These are phyloP conservation scores for Calonectria pseudoturangicola DNA, from an alignment of 2,329 filamentous ascomycete species.

Conservation along the genomic window DNA sequence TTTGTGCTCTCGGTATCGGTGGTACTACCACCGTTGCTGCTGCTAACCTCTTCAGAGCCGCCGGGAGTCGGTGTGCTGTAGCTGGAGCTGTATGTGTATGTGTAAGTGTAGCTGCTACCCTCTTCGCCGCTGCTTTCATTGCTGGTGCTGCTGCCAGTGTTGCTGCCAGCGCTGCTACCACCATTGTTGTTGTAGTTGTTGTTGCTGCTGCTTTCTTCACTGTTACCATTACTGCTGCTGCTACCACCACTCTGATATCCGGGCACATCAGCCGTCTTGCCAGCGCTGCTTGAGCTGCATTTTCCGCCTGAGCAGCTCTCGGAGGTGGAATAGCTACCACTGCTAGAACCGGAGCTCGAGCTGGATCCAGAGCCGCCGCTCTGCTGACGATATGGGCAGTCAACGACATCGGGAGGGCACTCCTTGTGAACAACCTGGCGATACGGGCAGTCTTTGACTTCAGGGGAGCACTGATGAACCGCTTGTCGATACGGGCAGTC, in stretches of 20 bases:
- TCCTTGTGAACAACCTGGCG: background rate
- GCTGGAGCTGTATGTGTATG: background rate
- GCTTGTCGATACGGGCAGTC: conserved; percentile 12
- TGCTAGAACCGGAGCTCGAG: background rate
- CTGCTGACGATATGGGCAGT: conserved; percentile 5
- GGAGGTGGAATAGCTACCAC: background rate
- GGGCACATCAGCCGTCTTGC: background rate
- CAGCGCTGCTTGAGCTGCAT: background rate
- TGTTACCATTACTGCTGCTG: background rate
- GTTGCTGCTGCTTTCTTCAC: background rate
- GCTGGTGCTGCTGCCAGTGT: background rate
- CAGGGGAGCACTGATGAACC: background rate
- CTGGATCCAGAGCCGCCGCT: background rate
- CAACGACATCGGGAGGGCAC: background rate
- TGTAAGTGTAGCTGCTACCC: background rate
- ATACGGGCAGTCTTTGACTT: conserved; percentile 12
- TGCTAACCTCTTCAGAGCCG: background rate
- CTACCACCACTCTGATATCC: background rate
- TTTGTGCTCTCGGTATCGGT: background rate
- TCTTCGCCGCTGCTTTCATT: background rate
- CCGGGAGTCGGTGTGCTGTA: background rate
- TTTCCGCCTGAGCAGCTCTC: background rate
- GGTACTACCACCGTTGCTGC: background rate
- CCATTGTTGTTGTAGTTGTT: background rate
- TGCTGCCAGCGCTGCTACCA: background rate